Base-by-base conservation (phyloP, 192 early-diverging fungal genomes). In the Ambispora gerdemannii region DNA sequence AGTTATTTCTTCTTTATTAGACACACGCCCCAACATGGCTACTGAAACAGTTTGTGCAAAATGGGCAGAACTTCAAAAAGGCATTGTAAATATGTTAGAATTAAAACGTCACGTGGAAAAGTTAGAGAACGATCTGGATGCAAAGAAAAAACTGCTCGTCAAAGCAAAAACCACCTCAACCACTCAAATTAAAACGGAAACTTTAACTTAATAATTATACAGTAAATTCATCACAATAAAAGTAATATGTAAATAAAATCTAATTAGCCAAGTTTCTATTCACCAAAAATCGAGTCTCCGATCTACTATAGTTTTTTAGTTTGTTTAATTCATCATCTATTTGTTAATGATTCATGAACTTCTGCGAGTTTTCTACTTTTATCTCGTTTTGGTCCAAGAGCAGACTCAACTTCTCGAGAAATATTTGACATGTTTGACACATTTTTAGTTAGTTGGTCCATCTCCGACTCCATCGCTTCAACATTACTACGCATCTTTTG, bases 401-500 rank as follows among this genome's bases (percentile, higher is more conserved):
- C 79, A 0, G 55, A 73, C 74, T 92, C 81, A 2, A 96, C 81
- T 0, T 72, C 59, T 3, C 74, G 69, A 0, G 82, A 80, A 15
- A 81, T 75, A 1, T 70, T 67, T 0, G 86, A 84, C 20, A 98
- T 91, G 10, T 77, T 76, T 20, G 75, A 69, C 63, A 98, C 88
- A 53, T 87, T 90, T 38, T 79, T 69, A 24, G 86, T 80, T 35
- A 98, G 80, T 47, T 86, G 76, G 49, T 75, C 80, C 91, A 95
- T 94, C 73, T 95, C 90, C 2, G 79, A 80, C 63, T 95, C 92
- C 88, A 98, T 92, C 51, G 84, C 83, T 55, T 92, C 91, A 4
- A 94, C 92, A 71, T 94, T 91, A 3, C 82, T 82, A 75, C 88
- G 88, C 91, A 98, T 95, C 82, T 87, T 86, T 61, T 84, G 72